phyloP scores from a whole-genome alignment of 2,329 filamentous ascomycete genomes.

The Pseudogymnoascus sp. region DNA sequence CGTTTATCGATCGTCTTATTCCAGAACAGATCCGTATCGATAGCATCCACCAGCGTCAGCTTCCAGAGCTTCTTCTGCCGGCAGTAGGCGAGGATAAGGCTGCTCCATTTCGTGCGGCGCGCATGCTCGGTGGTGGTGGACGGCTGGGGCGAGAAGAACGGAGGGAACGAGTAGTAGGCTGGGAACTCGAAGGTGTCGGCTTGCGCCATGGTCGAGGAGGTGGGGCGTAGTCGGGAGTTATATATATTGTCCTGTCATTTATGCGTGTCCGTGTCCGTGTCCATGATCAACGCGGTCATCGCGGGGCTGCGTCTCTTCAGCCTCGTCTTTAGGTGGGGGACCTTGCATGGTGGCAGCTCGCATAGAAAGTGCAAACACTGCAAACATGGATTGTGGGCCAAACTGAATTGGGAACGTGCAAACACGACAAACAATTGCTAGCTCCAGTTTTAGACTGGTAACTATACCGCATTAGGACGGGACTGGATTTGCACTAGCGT shows the following conservation, averaged over 20 bases:
- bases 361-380: neutral
- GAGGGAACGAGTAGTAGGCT: slow-evolving; percentile 65
- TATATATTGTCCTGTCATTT: neutral
- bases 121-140: slow-evolving; percentile 65
- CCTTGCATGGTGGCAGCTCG: neutral
- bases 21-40: slow-evolving; percentile 49
- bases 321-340: neutral
- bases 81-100: slow-evolving; percentile 77
- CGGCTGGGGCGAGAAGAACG: slow-evolving; percentile 77
- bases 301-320: neutral
- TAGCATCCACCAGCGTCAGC: slow-evolving; percentile 56
- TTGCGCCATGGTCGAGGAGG: neutral
- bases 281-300: neutral
- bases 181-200: slow-evolving; percentile 44
- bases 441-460: neutral
- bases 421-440: slow-evolving; percentile 4
- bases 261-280: no score
- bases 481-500: neutral
- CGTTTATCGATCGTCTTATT: slow-evolving; percentile 47
- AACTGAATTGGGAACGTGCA: neutral
- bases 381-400: neutral
- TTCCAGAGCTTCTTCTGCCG: slow-evolving; percentile 64
- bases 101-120: slow-evolving; percentile 78
- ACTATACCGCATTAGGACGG: neutral
- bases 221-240: neutral